Percentiles rank a stretch among this genome's conserved stretches.
Evolutionary conservation across 306 rosid species (phyloP).

Genomic region (Echinosophora koreensis): DNA sequence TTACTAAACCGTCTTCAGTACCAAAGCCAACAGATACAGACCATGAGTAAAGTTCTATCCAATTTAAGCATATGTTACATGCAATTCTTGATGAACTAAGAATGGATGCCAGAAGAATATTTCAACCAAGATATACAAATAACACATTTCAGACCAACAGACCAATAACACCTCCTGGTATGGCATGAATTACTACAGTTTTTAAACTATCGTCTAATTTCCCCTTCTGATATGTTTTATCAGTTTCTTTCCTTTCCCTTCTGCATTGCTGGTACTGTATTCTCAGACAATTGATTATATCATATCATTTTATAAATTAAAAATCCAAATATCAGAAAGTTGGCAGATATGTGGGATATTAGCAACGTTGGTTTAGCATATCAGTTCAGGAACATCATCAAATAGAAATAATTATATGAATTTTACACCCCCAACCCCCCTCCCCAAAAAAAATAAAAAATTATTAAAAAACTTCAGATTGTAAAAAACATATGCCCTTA

Average conservation of each 20-base stretch:
- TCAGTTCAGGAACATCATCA: constrained; percentile 24
- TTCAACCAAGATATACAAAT: constrained; percentile 14
- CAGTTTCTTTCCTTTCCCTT: neutral
- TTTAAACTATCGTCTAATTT: constrained; percentile 12
- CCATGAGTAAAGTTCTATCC: neutral
- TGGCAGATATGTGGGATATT: constrained; percentile 22
- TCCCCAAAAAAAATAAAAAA: neutral
- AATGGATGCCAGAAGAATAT: constrained; percentile 22
- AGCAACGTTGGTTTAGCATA: neutral
- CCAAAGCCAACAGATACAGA: constrained; percentile 33
- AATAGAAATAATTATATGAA: constrained; percentile 10
- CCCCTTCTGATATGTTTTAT: constrained; percentile 19
- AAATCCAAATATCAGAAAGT: constrained; percentile 26
- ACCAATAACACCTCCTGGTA: constrained; percentile 12
- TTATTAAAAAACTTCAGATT: neutral
- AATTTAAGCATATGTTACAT: constrained; percentile 30
- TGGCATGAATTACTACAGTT: constrained; percentile 21
- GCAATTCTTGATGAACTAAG: neutral
- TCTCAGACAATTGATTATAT: neutral
- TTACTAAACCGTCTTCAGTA: constrained; percentile 4
- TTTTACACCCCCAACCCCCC: neutral
- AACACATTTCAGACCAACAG: constrained; percentile 19
- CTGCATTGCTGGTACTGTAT: constrained; percentile 11
- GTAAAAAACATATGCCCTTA: neutral
- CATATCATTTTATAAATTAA: constrained; percentile 7